Evolutionary conservation across 306 rosid genomes (phyloP).

Genomic region (Mimosa pudica): DNA sequence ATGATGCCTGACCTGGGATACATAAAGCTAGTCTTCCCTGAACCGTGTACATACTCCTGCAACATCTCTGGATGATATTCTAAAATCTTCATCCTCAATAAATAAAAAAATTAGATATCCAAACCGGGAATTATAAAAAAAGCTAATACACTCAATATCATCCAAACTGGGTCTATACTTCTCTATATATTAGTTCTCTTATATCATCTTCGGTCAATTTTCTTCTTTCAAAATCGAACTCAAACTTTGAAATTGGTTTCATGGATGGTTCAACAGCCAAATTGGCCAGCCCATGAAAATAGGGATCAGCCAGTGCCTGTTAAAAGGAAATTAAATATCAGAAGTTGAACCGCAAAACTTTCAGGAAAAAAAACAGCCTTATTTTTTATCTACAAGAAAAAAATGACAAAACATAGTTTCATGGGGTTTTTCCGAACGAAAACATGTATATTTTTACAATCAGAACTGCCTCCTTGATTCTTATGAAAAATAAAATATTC

Average conservation of each 20-base stretch:
- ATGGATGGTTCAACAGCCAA: slow-evolving; percentile 52
- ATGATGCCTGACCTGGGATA: slow-evolving; percentile 61
- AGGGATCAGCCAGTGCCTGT: slow-evolving; percentile 70
- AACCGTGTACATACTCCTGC: slow-evolving; percentile 57
- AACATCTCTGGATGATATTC: slow-evolving; percentile 80
- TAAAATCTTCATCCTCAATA: slow-evolving; percentile 50
- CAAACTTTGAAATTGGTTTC: slow-evolving; percentile 61
- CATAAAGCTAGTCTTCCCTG: slow-evolving; percentile 54
- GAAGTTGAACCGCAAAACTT: slow-evolving; percentile 14
- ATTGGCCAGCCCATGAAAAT: slow-evolving; percentile 59
- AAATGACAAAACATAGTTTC: not conserved
- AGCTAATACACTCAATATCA: not conserved
- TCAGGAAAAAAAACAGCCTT: not conserved
- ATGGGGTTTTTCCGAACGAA: not conserved
- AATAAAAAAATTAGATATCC: not conserved
- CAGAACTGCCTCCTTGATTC: not conserved
- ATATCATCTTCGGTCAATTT: slow-evolving; percentile 55
- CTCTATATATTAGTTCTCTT: slow-evolving; percentile 63
- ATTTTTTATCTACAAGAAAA: not conserved
- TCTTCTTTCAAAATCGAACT: slow-evolving; percentile 69
- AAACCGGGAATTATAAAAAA: slow-evolving; percentile 13
- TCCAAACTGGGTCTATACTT: slow-evolving; percentile 3
- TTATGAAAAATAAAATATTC: not conserved
- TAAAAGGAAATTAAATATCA: slow-evolving; percentile 22
- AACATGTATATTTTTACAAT: not conserved